Conservation (phyloP, 192 early-diverging fungal genomes). For the Coemansia sp. region DNA sequence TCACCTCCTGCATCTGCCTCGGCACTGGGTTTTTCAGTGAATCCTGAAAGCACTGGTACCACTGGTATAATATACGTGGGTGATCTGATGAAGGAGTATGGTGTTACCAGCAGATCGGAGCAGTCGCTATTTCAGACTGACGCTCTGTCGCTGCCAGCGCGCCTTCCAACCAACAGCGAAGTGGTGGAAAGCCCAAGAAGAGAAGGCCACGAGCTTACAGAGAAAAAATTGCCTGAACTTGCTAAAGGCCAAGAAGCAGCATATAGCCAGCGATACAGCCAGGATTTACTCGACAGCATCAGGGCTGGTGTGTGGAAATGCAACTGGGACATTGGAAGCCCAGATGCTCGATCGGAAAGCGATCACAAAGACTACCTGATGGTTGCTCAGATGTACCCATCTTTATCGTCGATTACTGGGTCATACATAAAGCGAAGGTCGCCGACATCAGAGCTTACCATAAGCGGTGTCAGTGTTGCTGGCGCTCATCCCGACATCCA, state of each 20-base stretch:
- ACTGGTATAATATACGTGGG: too few relatives aligned
- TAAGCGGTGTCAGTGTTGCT: slow-evolving; percentile 49
- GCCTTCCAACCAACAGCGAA: neutral
- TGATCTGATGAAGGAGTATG: too few relatives aligned
- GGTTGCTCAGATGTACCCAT: slow-evolving; percentile 53
- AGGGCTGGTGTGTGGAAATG: slow-evolving; percentile 40
- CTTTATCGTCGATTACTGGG: slow-evolving; percentile 42
- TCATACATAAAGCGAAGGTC: slow-evolving; percentile 34
- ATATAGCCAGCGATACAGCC: slow-evolving; percentile 25
- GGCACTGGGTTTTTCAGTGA: too few relatives aligned
- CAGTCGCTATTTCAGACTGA: neutral
- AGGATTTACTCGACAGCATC: slow-evolving; percentile 33
- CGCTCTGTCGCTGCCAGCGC: neutral
- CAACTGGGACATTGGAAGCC: slow-evolving; percentile 21
- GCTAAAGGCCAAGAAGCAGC: slow-evolving; percentile 18
- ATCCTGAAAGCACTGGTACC: too few relatives aligned
- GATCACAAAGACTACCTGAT: slow-evolving; percentile 32
- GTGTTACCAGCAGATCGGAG: too few relatives aligned
- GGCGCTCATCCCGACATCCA: slow-evolving; percentile 37
- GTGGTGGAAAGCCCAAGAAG: neutral
- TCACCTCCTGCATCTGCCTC: too few relatives aligned
- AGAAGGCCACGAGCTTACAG: neutral
- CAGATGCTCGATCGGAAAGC: neutral
- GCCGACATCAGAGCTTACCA: slow-evolving; percentile 29
- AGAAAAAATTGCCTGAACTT: slow-evolving; percentile 10